Evolutionary conservation across 352 stramenopile species (phyloP).

Genomic region (Phytophthora multivora): DNA sequence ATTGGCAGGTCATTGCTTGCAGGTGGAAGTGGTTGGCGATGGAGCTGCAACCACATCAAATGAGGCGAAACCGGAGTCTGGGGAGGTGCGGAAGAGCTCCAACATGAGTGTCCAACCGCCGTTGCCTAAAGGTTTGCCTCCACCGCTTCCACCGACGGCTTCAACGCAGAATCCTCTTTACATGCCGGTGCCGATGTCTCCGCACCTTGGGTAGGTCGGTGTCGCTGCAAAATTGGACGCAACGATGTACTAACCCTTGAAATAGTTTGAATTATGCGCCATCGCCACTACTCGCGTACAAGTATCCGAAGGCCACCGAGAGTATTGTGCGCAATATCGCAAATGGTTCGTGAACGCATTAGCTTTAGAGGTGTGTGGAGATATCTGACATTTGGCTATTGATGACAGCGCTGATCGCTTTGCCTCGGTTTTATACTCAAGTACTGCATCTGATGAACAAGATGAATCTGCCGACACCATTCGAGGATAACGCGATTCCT

Average conservation of each 20-base stretch:
- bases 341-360: constrained; percentile 58
- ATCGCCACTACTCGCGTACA: constrained; percentile 86
- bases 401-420: constrained; percentile 72
- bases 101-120: constrained; percentile 22
- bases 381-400: constrained; percentile 4
- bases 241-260: not conserved
- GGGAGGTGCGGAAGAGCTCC: not conserved
- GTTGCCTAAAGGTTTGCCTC: constrained; percentile 38
- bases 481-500: constrained; percentile 71
- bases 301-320: constrained; percentile 82
- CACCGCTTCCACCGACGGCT: constrained; percentile 30
- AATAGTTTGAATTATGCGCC: constrained; percentile 83
- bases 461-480: constrained; percentile 88
- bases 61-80: constrained; percentile 11
- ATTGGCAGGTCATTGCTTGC: constrained; percentile 57
- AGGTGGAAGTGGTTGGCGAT: constrained; percentile 35
- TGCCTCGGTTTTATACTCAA: constrained; percentile 90
- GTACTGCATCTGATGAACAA: constrained; percentile 93
- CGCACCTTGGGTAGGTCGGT: constrained; percentile 68
- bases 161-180: constrained; percentile 22
- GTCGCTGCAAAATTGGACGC: not conserved
- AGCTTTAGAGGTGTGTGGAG: not conserved
- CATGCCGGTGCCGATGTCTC: constrained; percentile 56
- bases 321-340: constrained; percentile 86
- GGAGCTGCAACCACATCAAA: constrained; percentile 6